Base-by-base conservation (phyloP, 1,284 basidiomycete genomes). In the Peniophora sp. region DNA sequence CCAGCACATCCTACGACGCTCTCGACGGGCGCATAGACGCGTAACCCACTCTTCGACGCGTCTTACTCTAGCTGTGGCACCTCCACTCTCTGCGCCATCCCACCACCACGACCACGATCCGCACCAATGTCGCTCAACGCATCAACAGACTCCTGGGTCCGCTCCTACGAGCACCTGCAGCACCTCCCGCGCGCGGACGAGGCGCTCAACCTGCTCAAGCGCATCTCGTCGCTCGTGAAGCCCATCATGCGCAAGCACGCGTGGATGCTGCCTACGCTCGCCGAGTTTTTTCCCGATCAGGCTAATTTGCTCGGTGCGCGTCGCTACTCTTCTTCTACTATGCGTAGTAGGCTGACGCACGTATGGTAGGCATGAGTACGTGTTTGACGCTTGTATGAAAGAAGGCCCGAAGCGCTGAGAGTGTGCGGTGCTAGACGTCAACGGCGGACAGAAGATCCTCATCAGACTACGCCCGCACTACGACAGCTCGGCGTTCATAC, bases 161-260 rank as follows among this genome's bases (percentile, higher is more conserved):
- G 76, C 58, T 77, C 81, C 0, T 83, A 83, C 56, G 81, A 83
- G 24, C 79, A 86, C 64, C 73, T 89, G 54, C 84, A 79, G 53
- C 77, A 76, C 53, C 73, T 72, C 56, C 79, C 79, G 47, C 75
- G 76, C 57, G 75, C 78, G 39, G 76, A 84, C 53, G 71, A 74
- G 42, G 85, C 86, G 22, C 68, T 87, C 27, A 60, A 70, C 14
- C 70, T 88, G 54, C 74, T 94, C 24, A 81, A 91, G 62, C 78
- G 80, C 57, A 74, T 89, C 27, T 87, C 88, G 0, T 85, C 85
- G 14, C 74, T 90, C 48, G 90, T 93, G 44, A 92, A 92, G 64
- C 92, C 92, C 3, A 89, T 95, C 58, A 94, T 94, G 92, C 72
- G 81, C 53, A 90, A 85, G 58, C 83, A 85, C 57, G 69, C 69